Evolutionary conservation across 192 early-diverging fungal species (phyloP).

Genomic region (Linnemannia elongata): DNA sequence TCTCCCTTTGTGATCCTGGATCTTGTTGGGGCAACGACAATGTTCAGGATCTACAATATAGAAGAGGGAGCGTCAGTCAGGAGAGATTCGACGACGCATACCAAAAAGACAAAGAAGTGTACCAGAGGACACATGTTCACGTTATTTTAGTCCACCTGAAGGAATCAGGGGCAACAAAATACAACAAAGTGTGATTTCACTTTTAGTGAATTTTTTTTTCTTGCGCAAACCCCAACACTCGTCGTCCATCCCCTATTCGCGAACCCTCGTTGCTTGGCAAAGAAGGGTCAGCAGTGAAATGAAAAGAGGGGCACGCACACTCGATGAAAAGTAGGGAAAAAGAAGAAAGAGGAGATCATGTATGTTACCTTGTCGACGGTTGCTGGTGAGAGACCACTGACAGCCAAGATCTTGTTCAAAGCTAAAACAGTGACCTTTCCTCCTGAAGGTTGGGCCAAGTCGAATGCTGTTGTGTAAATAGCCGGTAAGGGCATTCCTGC

Average conservation of each 20-base stretch:
- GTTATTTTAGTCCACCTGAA: conserved; percentile 9
- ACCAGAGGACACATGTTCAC: conserved; percentile 6
- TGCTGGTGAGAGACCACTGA: conserved; percentile 57
- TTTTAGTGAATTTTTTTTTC: not conserved
- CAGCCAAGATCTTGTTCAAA: conserved; percentile 58
- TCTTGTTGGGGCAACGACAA: conserved; percentile 58
- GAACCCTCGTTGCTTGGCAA: not conserved
- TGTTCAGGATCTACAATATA: conserved; percentile 62
- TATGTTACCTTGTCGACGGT: conserved; percentile 62
- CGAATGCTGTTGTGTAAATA: conserved; percentile 63
- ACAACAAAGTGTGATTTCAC: not conserved
- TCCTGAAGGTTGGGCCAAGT: conserved; percentile 54
- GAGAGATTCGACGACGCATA: not conserved
- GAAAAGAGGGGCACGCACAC: not conserved
- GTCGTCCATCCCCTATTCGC: not conserved
- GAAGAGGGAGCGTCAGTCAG: not conserved
- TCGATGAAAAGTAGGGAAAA: not conserved
- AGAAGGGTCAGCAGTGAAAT: not conserved
- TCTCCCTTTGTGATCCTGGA: conserved; percentile 69
- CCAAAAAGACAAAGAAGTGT: not conserved
- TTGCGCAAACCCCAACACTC: not conserved
- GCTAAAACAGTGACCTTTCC: conserved; percentile 60
- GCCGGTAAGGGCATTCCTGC: conserved; percentile 54
- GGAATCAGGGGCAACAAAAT: conserved; percentile 8
- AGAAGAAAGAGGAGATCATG: not conserved